Base-by-base conservation (phyloP, 2,329 filamentous ascomycete species). In the Alternaria sp. region DNA sequence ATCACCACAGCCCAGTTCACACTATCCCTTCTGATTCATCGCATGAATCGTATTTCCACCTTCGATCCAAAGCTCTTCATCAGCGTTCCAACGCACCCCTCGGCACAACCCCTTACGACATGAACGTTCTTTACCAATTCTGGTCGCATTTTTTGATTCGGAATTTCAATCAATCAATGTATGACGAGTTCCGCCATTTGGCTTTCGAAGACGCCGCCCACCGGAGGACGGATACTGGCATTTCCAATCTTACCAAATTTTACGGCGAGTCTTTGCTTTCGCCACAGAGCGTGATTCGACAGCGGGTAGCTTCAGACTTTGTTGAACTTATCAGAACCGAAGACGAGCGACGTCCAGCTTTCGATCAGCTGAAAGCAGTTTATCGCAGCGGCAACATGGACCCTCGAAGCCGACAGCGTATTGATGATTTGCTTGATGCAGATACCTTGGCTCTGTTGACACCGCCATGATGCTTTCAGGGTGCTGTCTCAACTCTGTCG, bases 141-240 rank as follows among this genome's bases (percentile, higher is more conserved):
- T 94, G 91, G 90, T 88, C 88, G 20, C 87, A 90, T 77, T 92
- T 91, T 75, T 84, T 94, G 67, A 86, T 89, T 66, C 85, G 88
- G 72, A 90, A 91, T 80, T 93, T 94, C 85, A 92, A 94, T 78
- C 84, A 85, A 62, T 84, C 83, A 75, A 92, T 94, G 88, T 94
- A 94, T 81, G 83, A 87, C 75, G 91, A 94, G 78, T 93, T 94
- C 81, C 87, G 88, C 67, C 82, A 83, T 72, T 84, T 87, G 76
- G 91, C 91, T 59, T 81, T 90, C 65, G 87, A 90, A 75, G 91
- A 94, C 79, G 83, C 85, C 59, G 78, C 80, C 61, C 78, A 84
- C 66, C 83, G 83, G 72, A 80, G 81, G 72, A 84, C 84, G 63
- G 82, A 82, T 63, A 82, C 82, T 67, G 91, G 91, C 53, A 82